Evolutionary conservation across 352 stramenopile species (phyloP).

Genomic region (Pythium sukuiense): DNA sequence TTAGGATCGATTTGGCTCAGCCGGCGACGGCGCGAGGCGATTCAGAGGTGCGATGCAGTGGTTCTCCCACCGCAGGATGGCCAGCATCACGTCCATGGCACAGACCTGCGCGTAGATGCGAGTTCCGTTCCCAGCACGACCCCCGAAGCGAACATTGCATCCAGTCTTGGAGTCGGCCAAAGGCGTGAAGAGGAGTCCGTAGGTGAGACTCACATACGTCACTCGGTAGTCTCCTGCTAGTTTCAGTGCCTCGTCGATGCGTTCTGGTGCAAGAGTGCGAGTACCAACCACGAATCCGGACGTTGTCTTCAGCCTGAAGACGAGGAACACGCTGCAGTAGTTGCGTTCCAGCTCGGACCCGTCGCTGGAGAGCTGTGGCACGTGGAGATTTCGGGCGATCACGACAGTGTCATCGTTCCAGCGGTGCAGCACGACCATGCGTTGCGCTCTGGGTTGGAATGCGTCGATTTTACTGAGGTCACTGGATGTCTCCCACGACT

Average conservation of each 20-base stretch:
- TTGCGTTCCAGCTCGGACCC: conserved; percentile 25
- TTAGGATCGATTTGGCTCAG: background rate
- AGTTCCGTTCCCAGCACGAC: conserved; percentile 29
- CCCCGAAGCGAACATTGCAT: conserved; percentile 30
- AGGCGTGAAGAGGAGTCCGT: conserved; percentile 27
- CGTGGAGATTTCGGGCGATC: conserved; percentile 24
- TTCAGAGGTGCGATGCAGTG: conserved; percentile 31
- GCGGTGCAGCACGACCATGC: conserved; percentile 22
- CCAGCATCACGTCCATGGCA: conserved; percentile 32
- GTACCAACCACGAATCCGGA: conserved; percentile 23
- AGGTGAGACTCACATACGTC: conserved; percentile 28
- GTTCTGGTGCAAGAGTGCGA: conserved; percentile 12
- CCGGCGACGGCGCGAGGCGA: conserved; percentile 9
- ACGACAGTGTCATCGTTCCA: conserved; percentile 29
- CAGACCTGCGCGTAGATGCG: conserved; percentile 21
- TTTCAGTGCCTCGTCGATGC: conserved; percentile 7
- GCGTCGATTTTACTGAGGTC: conserved; percentile 24
- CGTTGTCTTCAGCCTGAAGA: conserved; percentile 23
- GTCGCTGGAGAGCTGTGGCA: conserved; percentile 21
- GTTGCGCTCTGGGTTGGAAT: conserved; percentile 27
- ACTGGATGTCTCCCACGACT: conserved; percentile 28
- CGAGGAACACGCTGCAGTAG: conserved; percentile 28
- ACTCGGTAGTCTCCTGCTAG: conserved; percentile 20
- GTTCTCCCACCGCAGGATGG: conserved; percentile 31
- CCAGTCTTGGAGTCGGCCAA: background rate